A percentile compares a stretch with the other conserved stretches of the same genome.
Evolutionary conservation across 192 early-diverging fungal species (phyloP).

Genomic region (Podochytrium sp.): DNA sequence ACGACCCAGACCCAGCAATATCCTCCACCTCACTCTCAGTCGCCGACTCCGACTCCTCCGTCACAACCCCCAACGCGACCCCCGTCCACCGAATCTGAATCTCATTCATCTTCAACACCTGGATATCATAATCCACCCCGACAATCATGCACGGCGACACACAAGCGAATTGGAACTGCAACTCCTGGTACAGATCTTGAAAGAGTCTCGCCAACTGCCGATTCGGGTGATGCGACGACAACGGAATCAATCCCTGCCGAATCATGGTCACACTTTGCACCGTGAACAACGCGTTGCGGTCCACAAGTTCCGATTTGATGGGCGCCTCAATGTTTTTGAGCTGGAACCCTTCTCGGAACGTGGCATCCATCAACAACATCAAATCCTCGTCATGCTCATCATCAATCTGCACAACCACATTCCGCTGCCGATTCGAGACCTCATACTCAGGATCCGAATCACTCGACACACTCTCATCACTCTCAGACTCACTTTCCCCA

Average conservation of each 20-base stretch:
- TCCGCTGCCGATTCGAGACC: slow-evolving; percentile 28
- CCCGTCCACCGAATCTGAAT: slow-evolving; percentile 70
- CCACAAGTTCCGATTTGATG: slow-evolving; percentile 9
- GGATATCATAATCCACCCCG: slow-evolving; percentile 68
- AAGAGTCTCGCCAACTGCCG: slow-evolving; percentile 72
- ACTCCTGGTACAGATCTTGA: slow-evolving; percentile 65
- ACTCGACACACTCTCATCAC: slow-evolving; percentile 16
- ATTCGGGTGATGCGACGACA: slow-evolving; percentile 70
- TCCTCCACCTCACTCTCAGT: not conserved
- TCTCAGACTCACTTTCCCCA: slow-evolving; percentile 43
- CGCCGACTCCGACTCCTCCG: slow-evolving; percentile 2
- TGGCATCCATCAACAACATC: slow-evolving; percentile 51
- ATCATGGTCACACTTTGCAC: slow-evolving; percentile 63
- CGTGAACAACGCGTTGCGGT: slow-evolving; percentile 27
- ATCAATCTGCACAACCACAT: slow-evolving; percentile 76
- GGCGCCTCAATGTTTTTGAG: slow-evolving; percentile 58
- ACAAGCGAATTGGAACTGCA: slow-evolving; percentile 65
- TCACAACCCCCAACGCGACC: slow-evolving; percentile 56
- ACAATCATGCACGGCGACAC: slow-evolving; percentile 67
- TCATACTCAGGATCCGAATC: slow-evolving; percentile 48
- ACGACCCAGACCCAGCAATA: not conserved
- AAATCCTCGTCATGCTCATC: slow-evolving; percentile 81
- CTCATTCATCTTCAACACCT: slow-evolving; percentile 59
- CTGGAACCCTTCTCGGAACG: slow-evolving; percentile 63
- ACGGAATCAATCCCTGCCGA: slow-evolving; percentile 62